A percentile compares a stretch with the other conserved stretches of the same genome.
phyloP scores from a whole-genome alignment of 1,139 yeast species.

The Candida sanyaensis region DNA sequence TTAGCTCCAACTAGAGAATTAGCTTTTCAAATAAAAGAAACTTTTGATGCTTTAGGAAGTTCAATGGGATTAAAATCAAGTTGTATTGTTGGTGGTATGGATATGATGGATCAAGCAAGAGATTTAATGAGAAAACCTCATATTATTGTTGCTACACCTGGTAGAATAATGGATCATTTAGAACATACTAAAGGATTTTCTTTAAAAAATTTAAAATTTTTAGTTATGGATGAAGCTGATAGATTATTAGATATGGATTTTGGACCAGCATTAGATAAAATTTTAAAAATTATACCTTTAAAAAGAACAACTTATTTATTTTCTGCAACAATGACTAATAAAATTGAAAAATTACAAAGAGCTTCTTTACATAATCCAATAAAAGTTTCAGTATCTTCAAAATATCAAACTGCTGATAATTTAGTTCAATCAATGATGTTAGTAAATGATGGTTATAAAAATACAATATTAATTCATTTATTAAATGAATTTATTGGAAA shows the following conservation, averaged over 20 bases:
- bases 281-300: constrained; percentile 80
- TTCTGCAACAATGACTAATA: constrained; percentile 95
- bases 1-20: constrained; percentile 96
- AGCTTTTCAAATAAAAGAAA: constrained; percentile 94
- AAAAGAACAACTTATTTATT: constrained; percentile 85
- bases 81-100: constrained; percentile 97
- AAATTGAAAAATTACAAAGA: constrained; percentile 90
- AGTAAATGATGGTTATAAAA: constrained; percentile 90
- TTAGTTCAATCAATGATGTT: constrained; percentile 87
- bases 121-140: constrained; percentile 95
- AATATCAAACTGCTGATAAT: constrained; percentile 92
- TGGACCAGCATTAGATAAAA: constrained; percentile 90
- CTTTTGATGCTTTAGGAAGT: constrained; percentile 91
- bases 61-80: constrained; percentile 86
- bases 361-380: constrained; percentile 92
- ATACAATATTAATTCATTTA: constrained; percentile 80
- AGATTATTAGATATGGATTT: constrained; percentile 94
- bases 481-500: constrained; percentile 86
- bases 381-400: constrained; percentile 83
- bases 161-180: constrained; percentile 87
- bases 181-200: constrained; percentile 94
- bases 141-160: constrained; percentile 82
- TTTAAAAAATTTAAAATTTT: constrained; percentile 72
- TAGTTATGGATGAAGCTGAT: constrained; percentile 98
- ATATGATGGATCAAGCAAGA: constrained; percentile 95